Base-by-base conservation (phyloP, 768 basidiomycete species). In the Lactarius hatsudake region DNA sequence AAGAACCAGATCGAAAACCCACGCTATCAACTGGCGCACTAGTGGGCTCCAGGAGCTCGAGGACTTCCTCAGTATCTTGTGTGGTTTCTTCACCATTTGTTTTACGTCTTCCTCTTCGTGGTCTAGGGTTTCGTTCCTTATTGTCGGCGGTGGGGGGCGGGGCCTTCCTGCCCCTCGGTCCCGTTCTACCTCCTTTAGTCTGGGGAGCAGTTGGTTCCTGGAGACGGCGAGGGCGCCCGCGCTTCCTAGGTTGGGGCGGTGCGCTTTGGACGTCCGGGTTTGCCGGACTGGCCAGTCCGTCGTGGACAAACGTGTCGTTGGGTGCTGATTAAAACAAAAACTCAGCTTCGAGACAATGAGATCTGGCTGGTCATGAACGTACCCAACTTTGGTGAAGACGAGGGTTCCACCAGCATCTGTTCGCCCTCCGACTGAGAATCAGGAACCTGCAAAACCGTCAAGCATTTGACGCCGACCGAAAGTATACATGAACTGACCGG, bases 391-490 rank as follows among this genome's bases (percentile, higher is more conserved):
- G 51, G 53, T 34, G 40, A 56, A 2, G 53, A 5, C 5, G 40
- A 56, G 4, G 53, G 8, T 5, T 40, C 43, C 20, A 56, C 5
- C 18, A 56, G 59, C 20, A 68, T n/a, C 0, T 6, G 58, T 48
- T 64, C 67, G 34, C 43, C 54, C 43, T 61, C 62, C 7, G 61
- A 48, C 18, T 63, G 56, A 48, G 67, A 68, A 64, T 68, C 67
- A 34, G 67, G 67, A 40, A 68, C 53, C 67, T 68, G 53, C n/a
- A 26, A 20, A 28, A 12, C 13, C 40, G 26, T 15, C 32, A 40
- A 28, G 6, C 42, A 59, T 51, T 54, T 32, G 38, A 15, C 10
- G 0, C 13, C n/a, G 34, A 26, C 20, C 54, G 53, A 28, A 30
- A 28, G 15, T 15, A 38, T 20, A 38, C 28, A 32, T 30, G 34